Evolutionary conservation across 352 stramenopile genomes (phyloP), one percentile per base, ranked within the genome.

Genomic region (Pythium volutum): DNA sequence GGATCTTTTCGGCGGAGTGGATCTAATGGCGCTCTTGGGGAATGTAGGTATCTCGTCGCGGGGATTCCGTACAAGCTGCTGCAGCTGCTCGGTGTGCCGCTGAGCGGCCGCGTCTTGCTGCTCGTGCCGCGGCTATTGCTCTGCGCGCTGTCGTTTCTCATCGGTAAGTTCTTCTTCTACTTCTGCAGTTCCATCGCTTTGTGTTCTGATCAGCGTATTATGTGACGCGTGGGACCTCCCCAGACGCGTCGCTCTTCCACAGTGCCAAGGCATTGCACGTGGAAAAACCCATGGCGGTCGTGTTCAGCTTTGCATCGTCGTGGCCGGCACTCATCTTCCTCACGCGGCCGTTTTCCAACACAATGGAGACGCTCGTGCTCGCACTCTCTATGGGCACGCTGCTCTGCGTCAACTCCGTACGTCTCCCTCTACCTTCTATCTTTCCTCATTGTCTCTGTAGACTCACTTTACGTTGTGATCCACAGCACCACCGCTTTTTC

Each of bases 311-410:
- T 55, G 79, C 81, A 41, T 91, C 76, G 41, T 79, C 84, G 36
- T 95, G 85, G 84, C 72, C 83, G 29, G 81, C 73, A 15, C 47
- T 87, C 23, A 59, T 93, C 25, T 77, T 94, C 43, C 47, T 91
- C 25, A 75, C 78, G 46, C 80, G 87, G 27, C 84, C 87, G 3
- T 91, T 94, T 46, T 93, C 83, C 61, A 96, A 96, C 62, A 81
- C 84, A 15, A 72, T 77, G 38, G 87, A 93, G 62, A 84, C 82
- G 22, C 43, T 90, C 18, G 31, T 86, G n/a, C 67, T 94, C 23
- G 64, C 84, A 26, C 51, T 89, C 5, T 80, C 69, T 49, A 78
- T 91, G 48, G 70, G 60, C 8, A 69, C 73, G 16, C 69, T 91
- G 27, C 74, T 81, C 22, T 72, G 84, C 12, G 48, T 70, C 2